phyloP scores from a whole-genome alignment of 805 yeast species.

The Pichia ethanolica region DNA sequence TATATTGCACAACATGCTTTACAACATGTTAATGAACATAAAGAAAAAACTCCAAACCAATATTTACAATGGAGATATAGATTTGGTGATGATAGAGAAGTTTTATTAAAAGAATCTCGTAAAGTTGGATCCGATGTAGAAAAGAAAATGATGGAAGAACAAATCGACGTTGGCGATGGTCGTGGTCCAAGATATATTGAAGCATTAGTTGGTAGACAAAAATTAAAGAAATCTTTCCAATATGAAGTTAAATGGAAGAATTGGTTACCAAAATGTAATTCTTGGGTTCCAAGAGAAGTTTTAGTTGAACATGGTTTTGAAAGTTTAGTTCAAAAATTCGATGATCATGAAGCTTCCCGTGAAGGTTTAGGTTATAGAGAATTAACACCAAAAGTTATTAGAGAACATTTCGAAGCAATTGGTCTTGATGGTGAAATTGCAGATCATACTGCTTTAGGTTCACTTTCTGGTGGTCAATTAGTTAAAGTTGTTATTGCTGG shows the following conservation, averaged over 20 bases:
- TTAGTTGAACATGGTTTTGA: conserved; percentile 79
- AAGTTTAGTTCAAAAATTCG: conserved; percentile 90
- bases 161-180: conserved; percentile 78
- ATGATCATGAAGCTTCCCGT: conserved; percentile 98
- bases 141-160: conserved; percentile 65
- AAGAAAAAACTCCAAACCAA: conserved; percentile 96
- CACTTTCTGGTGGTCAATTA: conserved; percentile 95
- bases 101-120: conserved; percentile 86
- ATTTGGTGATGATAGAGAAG: conserved; percentile 98
- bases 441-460: conserved; percentile 95
- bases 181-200: conserved; percentile 79
- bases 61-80: conserved; percentile 97
- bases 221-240: conserved; percentile 92
- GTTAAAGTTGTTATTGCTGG: conserved; percentile 98
- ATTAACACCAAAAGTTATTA: conserved; percentile 80
- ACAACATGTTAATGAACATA: conserved; percentile 94
- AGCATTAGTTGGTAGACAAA: conserved; percentile 96
- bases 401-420: conserved; percentile 95
- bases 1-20: conserved; percentile 98
- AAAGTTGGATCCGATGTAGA: conserved; percentile 69
- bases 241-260: conserved; percentile 92
- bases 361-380: conserved; percentile 99
- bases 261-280: conserved; percentile 88
- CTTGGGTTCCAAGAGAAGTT: conserved; percentile 85
- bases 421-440: conserved; percentile 98